These are phyloP conservation scores for Carex kokanica DNA, from an alignment of 176 grass and related monocot species.

Conservation along the genomic window DNA sequence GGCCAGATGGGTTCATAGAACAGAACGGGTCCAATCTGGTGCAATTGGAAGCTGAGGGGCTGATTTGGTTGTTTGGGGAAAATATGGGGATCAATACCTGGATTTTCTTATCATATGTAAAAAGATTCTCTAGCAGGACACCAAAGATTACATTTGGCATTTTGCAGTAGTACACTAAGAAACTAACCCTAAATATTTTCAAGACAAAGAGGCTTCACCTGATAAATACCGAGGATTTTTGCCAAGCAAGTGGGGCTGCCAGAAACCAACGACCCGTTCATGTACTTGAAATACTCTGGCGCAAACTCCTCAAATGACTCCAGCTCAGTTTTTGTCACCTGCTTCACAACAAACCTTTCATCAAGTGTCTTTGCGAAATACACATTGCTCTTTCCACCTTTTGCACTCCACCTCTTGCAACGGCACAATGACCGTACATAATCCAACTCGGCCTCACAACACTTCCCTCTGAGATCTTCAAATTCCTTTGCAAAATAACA, in stretches of 20 bases:
- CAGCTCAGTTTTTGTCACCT: slow-evolving; percentile 86
- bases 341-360: slow-evolving; percentile 90
- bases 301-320: slow-evolving; percentile 93
- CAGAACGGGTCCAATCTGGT: not conserved
- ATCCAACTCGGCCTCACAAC: slow-evolving; percentile 62
- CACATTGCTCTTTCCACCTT: slow-evolving; percentile 98
- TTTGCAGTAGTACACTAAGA: slow-evolving; percentile 9
- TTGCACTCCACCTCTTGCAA: slow-evolving; percentile 78
- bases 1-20: not conserved
- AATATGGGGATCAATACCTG: not conserved
- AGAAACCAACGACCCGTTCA: slow-evolving; percentile 54
- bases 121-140: not conserved
- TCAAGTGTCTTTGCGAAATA: slow-evolving; percentile 94
- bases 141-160: not conserved
- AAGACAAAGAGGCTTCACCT: slow-evolving; percentile 44
- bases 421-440: slow-evolving; percentile 75
- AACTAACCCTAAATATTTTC: not conserved
- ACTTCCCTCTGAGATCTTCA: slow-evolving; percentile 64
- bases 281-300: slow-evolving; percentile 72
- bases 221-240: slow-evolving; percentile 92
- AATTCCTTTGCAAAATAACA: slow-evolving; percentile 89
- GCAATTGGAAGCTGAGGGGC: not conserved
- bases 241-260: slow-evolving; percentile 68
- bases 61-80: not conserved
- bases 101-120: not conserved